A percentile compares a stretch with the other conserved stretches of the same genome.
Evolutionary conservation across 2,329 filamentous ascomycete species (phyloP).

Genomic region (Sporothrix sp.): DNA sequence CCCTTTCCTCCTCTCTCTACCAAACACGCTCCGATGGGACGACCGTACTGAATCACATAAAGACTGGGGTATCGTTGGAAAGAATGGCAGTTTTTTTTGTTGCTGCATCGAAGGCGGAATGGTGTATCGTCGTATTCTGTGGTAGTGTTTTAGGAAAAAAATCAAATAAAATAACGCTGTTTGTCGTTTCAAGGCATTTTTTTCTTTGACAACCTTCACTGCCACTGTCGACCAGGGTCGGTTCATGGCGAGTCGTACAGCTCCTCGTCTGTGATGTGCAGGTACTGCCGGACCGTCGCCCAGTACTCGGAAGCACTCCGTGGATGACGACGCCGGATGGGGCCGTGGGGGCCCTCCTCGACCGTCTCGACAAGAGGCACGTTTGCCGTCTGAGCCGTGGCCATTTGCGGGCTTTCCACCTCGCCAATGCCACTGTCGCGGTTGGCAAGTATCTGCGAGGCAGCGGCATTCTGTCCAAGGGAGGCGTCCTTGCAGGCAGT

Average conservation of each 20-base stretch:
- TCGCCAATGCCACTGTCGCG: too few relatives aligned
- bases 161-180: too few relatives aligned
- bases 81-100: not conserved
- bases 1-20: not conserved
- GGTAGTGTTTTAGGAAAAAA: constrained; percentile 6
- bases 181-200: not conserved
- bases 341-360: not conserved
- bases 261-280: constrained; percentile 10
- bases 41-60: not conserved
- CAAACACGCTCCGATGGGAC: not conserved
- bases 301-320: constrained; percentile 8
- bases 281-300: constrained; percentile 3
- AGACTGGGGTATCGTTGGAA: constrained; percentile 1
- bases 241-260: constrained; percentile 2
- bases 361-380: not conserved
- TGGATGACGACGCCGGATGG: not conserved
- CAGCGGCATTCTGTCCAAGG: too few relatives aligned
- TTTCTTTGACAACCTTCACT: not conserved
- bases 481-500: too few relatives aligned
- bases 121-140: not conserved
- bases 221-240: too few relatives aligned
- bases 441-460: too few relatives aligned
- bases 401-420: too few relatives aligned
- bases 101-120: not conserved
- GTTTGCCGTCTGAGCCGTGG: too few relatives aligned